Evolutionary conservation across 2,329 filamentous ascomycete species (phyloP), one percentile per base, ranked within the genome.

Genomic region (Zasmidium cellare): DNA sequence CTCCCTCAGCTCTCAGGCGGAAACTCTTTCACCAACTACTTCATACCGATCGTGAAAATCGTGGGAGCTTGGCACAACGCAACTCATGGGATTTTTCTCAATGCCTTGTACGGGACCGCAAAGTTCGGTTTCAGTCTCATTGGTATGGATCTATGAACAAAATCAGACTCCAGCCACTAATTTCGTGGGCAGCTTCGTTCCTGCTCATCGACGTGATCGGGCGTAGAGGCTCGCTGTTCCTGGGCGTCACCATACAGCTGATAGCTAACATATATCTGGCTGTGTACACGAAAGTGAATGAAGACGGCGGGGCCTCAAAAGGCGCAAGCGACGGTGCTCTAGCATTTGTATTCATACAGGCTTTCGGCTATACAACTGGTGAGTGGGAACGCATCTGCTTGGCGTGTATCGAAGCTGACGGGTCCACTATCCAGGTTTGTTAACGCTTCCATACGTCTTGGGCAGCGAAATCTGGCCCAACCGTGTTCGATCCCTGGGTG

Each of bases 311-410:
- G 54, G 16, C 2, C 52, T 49, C 65, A 71, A 1, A 63, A 61
- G 1, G 68, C 77, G 3, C 63, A 76, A 22, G 75, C 65, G 0
- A 78, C 78, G 2, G 71, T 80, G 19, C n/a, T n/a, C n/a, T n/a
- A n/a, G 77, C 76, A 0, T 72, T 75, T 1, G 72, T 80, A n/a
- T 80, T 76, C 49, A 65, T 79, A 6, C 78, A 80, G 50, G 77
- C 70, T 0, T 77, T 80, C 46, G 79, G 76, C 3, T 80, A 78
- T 60, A 71, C 73, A 18, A 18, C 18, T 22, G 45, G n/a, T n/a
- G n/a, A n/a, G 45, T 47, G 20, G n/a, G n/a, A n/a, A n/a, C n/a
- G n/a, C n/a, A n/a, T n/a, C n/a, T n/a, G n/a, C n/a, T n/a, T n/a
- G n/a, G n/a, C n/a, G n/a, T n/a, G n/a, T n/a, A n/a, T n/a, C n/a